A percentile compares a stretch with the other conserved stretches of the same genome.
Conservation (phyloP, 2,329 filamentous ascomycete genomes). For the Aspergillus calidoustus region DNA sequence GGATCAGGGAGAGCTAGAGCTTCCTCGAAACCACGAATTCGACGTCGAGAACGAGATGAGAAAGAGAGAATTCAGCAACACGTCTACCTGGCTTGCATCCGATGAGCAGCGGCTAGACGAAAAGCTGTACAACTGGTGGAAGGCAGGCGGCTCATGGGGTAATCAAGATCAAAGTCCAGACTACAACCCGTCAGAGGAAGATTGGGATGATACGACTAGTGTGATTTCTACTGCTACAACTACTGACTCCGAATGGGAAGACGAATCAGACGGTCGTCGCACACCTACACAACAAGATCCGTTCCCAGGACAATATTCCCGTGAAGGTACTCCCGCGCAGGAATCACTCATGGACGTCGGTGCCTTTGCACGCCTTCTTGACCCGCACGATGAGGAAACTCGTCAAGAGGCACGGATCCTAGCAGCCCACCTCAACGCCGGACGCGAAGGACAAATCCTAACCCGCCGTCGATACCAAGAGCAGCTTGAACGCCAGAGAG, state of each 20-base stretch:
- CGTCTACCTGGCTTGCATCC: conserved; percentile 46
- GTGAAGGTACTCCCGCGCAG: conserved; percentile 57
- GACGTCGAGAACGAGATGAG: conserved; percentile 84
- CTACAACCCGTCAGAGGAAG: conserved; percentile 63
- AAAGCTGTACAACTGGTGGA: conserved; percentile 84
- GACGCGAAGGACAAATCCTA: conserved; percentile 63
- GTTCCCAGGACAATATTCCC: conserved; percentile 53
- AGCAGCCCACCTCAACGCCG: conserved; percentile 74
- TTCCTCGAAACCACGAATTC: conserved; percentile 66
- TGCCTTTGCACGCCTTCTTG: conserved; percentile 78
- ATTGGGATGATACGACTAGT: conserved; percentile 77
- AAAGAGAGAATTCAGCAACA: conserved; percentile 57
- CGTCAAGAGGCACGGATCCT: conserved; percentile 80
- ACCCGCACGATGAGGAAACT: conserved; percentile 77
- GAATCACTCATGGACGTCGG: conserved; percentile 68
- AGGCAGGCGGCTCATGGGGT: conserved; percentile 82
- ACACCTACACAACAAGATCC: conserved; percentile 75
- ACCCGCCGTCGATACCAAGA: conserved; percentile 79
- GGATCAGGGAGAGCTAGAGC: conserved; percentile 57
- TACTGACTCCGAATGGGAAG: conserved; percentile 55
- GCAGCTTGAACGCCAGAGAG: conserved; percentile 70
- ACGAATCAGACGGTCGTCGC: conserved; percentile 54
- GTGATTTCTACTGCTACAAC: conserved; percentile 70
- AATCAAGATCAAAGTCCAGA: conserved; percentile 79
- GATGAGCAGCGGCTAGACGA: conserved; percentile 72